Percentiles rank a stretch among this genome's conserved stretches.
phyloP scores from a whole-genome alignment of 2,329 filamentous ascomycete species.

The Keithomyces neogunnii region DNA sequence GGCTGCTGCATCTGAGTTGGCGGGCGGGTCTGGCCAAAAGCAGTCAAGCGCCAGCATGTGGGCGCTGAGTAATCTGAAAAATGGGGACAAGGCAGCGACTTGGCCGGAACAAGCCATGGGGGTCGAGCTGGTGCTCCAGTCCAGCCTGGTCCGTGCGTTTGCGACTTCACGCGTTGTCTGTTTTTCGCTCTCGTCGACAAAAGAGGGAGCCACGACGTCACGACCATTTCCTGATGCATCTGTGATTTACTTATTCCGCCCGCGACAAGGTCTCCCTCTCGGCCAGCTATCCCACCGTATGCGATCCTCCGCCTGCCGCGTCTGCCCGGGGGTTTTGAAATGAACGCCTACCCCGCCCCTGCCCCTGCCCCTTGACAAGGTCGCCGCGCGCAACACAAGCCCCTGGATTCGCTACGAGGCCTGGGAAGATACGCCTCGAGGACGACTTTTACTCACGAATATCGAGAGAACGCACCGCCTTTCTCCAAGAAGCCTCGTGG shows the following conservation, averaged over 20 bases:
- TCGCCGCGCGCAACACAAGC: slow-evolving; percentile 17
- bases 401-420: background rate
- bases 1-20: background rate
- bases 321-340: slow-evolving; percentile 12
- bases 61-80: slow-evolving; percentile 8
- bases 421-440: background rate
- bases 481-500: background rate
- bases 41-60: background rate
- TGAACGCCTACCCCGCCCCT: slow-evolving; percentile 16
- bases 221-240: slow-evolving; percentile 21
- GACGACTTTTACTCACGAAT: background rate
- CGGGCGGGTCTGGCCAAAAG: background rate
- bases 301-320: slow-evolving; percentile 9
- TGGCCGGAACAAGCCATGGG: background rate
- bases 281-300: slow-evolving; percentile 14
- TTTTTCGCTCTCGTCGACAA: slow-evolving; percentile 23
- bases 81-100: slow-evolving; percentile 4
- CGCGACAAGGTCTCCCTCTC: slow-evolving; percentile 13
- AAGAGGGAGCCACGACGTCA: slow-evolving; percentile 23
- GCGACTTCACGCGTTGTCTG: slow-evolving; percentile 32
- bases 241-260: slow-evolving; percentile 16
- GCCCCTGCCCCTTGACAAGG: slow-evolving; percentile 20
- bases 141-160: slow-evolving; percentile 12
- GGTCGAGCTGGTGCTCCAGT: background rate
- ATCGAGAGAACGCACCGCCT: background rate